Evolutionary conservation across 192 early-diverging fungal species (phyloP).

Genomic region (Kappamyces sp.): DNA sequence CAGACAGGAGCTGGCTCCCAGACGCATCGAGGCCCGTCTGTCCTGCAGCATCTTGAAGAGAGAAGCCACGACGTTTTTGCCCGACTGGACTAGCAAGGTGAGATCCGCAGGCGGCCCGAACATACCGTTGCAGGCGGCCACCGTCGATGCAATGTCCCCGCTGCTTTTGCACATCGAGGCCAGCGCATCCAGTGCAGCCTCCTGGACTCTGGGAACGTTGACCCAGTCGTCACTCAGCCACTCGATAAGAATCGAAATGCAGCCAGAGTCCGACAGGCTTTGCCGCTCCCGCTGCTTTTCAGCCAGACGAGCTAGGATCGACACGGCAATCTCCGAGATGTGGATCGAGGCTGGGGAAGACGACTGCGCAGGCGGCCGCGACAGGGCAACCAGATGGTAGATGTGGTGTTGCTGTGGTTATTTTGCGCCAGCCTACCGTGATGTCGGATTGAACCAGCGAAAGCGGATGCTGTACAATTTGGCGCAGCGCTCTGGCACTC

Average conservation of each 20-base stretch:
- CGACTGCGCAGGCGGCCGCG: background rate
- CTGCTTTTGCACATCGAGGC: conserved; percentile 60
- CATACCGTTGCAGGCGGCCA: conserved; percentile 48
- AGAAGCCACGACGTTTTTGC: conserved; percentile 37
- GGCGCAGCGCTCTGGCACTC: conserved; percentile 57
- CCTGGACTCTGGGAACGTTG: conserved; percentile 57
- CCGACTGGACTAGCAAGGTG: conserved; percentile 29
- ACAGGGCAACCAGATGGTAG: conserved; percentile 12
- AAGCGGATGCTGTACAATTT: conserved; percentile 52
- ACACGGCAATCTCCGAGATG: conserved; percentile 59
- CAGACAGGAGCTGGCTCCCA: conserved; percentile 55
- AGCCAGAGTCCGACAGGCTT: conserved; percentile 48
- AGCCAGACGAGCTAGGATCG: conserved; percentile 59
- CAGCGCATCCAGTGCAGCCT: conserved; percentile 73
- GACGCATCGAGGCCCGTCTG: conserved; percentile 58
- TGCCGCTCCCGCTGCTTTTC: conserved; percentile 56
- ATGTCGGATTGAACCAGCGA: conserved; percentile 3
- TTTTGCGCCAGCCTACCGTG: background rate
- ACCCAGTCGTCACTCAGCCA: conserved; percentile 48
- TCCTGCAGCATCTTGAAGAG: conserved; percentile 64
- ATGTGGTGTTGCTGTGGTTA: conserved; percentile 10
- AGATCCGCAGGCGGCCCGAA: conserved; percentile 1
- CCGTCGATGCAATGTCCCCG: conserved; percentile 39
- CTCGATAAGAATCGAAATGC: conserved; percentile 49
- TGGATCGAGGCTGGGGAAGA: conserved; percentile 20